phyloP scores from a whole-genome alignment of 345 rosid genomes.

The Brassica carinata region DNA sequence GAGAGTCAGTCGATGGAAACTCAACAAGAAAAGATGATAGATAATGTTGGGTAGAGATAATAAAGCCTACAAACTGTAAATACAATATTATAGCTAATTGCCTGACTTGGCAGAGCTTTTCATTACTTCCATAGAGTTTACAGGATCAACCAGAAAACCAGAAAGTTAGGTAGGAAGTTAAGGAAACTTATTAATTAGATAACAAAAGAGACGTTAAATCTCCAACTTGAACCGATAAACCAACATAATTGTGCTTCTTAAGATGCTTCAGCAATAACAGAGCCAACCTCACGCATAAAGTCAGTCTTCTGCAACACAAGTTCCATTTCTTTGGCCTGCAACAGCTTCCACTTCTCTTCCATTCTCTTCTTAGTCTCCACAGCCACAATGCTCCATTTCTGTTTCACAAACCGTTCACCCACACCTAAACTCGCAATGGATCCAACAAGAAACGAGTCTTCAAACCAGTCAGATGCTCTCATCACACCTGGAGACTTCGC shows the following conservation, averaged over 20 bases:
- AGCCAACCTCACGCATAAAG: neutral
- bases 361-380: conserved; percentile 3
- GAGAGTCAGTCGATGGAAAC: neutral
- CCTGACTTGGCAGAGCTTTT: neutral
- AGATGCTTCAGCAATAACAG: conserved; percentile 1
- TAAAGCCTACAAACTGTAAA: too few species aligned
- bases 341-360: neutral
- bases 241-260: neutral
- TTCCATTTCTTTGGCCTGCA: conserved; percentile 3
- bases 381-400: neutral
- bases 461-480: conserved; percentile 7
- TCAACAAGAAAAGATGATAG: neutral
- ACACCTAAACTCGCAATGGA: neutral
- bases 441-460: conserved; percentile 1
- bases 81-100: neutral
- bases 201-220: neutral
- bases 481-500: neutral
- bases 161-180: neutral
- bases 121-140: neutral
- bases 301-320: neutral
- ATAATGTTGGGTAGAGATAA: neutral
- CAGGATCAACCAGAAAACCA: neutral
- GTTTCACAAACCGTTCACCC: neutral
- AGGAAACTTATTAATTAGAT: neutral
- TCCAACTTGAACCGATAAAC: neutral